Percentiles rank a stretch among this genome's conserved stretches.
phyloP scores from a whole-genome alignment of 352 stramenopile genomes.

The Phytophthora vignae region DNA sequence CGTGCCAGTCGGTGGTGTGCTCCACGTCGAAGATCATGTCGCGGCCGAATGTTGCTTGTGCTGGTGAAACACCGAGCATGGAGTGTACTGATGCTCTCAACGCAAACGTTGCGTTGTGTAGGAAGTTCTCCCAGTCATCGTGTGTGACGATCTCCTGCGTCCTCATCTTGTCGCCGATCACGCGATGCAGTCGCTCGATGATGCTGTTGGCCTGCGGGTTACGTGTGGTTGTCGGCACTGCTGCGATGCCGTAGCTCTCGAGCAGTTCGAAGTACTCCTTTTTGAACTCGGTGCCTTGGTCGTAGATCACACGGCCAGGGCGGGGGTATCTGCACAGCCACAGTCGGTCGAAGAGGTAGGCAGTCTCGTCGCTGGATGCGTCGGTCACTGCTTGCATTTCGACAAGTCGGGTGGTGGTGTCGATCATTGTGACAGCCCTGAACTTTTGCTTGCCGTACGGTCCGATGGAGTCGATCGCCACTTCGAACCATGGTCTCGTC shows the following conservation, averaged over 20 bases:
- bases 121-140: background rate
- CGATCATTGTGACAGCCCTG: background rate
- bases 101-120: background rate
- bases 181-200: background rate
- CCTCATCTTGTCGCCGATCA: background rate
- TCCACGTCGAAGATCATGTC: too few species aligned
- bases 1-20: too few species aligned
- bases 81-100: background rate
- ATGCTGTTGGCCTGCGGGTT: background rate
- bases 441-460: too few species aligned
- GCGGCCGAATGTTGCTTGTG: background rate
- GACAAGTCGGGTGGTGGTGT: background rate
- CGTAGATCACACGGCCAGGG: background rate
- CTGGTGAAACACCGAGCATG: background rate
- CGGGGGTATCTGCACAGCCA: background rate
- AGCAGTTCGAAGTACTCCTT: background rate
- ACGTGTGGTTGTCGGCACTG: background rate
- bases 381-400: background rate
- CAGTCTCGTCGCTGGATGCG: background rate
- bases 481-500: too few species aligned
- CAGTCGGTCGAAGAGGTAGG: background rate
- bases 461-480: too few species aligned
- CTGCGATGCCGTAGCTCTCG: background rate
- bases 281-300: background rate
- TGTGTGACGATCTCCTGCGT: background rate